phyloP scores from a whole-genome alignment of 2,329 filamentous ascomycete genomes.

The Calonectria henricotiae region DNA sequence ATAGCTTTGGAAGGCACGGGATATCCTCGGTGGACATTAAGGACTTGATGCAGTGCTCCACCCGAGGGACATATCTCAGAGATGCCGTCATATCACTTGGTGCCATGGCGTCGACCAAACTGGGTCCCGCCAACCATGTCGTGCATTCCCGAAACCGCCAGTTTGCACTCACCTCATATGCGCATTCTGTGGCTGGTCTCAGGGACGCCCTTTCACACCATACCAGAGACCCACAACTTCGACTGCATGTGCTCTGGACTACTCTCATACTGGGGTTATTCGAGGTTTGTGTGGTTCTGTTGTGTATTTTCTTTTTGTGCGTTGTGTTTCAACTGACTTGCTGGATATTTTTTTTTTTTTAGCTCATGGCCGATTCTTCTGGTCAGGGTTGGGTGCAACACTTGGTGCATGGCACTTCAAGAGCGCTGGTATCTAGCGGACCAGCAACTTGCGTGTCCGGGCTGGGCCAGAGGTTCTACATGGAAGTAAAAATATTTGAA shows the following conservation, averaged over 20 bases:
- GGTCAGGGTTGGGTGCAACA: conserved; percentile 57
- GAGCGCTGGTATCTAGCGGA: conserved; percentile 53
- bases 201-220: conserved; percentile 41
- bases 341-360: background rate
- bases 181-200: conserved; percentile 49
- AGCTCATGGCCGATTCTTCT: conserved; percentile 56
- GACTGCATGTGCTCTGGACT: conserved; percentile 54
- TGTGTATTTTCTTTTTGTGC: background rate
- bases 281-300: conserved; percentile 49
- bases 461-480: conserved; percentile 52
- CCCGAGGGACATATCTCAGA: conserved; percentile 42
- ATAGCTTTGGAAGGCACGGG: conserved; percentile 50
- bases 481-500: conserved; percentile 55
- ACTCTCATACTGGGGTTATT: conserved; percentile 57
- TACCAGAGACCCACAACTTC: background rate
- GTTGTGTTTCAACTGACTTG: background rate
- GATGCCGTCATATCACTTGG: conserved; percentile 55
- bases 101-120: conserved; percentile 53
- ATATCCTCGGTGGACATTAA: conserved; percentile 44
- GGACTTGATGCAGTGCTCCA: conserved; percentile 43
- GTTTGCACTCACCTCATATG: conserved; percentile 50
- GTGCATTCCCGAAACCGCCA: conserved; percentile 13
- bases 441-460: conserved; percentile 48
- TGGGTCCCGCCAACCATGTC: conserved; percentile 19
- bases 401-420: conserved; percentile 56